Conservation (phyloP, 2,329 filamentous ascomycete species). For the Fusarium burgessii region DNA sequence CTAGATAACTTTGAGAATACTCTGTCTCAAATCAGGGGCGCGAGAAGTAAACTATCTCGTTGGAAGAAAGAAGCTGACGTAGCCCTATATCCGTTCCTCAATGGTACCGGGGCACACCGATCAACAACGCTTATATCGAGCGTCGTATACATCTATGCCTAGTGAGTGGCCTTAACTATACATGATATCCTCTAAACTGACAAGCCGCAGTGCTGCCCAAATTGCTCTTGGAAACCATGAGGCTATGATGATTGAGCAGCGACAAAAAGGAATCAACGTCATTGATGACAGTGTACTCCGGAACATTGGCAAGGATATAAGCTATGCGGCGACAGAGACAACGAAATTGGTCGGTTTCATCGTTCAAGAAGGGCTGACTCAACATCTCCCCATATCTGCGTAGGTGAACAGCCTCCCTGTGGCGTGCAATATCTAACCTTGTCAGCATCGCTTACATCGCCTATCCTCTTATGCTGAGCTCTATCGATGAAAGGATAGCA, state of each 20-base stretch:
- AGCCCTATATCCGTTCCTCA: slow-evolving; percentile 1
- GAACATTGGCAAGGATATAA: slow-evolving; percentile 14
- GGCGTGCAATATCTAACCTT: accelerated
- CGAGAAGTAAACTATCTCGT: accelerated
- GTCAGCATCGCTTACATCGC: slow-evolving; percentile 13
- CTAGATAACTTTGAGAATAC: slow-evolving; percentile 9
- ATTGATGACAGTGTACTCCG: slow-evolving; percentile 13
- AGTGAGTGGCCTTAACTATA: neutral
- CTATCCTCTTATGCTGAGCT: slow-evolving; percentile 22
- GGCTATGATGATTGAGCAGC: slow-evolving; percentile 29
- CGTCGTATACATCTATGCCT: slow-evolving; percentile 27
- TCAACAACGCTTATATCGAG: slow-evolving; percentile 25
- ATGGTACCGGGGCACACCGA: neutral
- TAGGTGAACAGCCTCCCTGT: accelerated
- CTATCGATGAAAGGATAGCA: slow-evolving; percentile 9
- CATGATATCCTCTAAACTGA: accelerated
- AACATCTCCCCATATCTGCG: slow-evolving; percentile 19
- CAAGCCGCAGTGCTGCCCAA: slow-evolving; percentile 9
- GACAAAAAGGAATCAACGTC: slow-evolving; percentile 27
- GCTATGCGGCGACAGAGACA: slow-evolving; percentile 6
- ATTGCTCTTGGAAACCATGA: slow-evolving; percentile 24
- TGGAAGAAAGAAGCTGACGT: slow-evolving; percentile 9
- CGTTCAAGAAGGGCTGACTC: slow-evolving; percentile 5
- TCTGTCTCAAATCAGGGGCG: neutral
- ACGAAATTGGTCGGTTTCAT: slow-evolving; percentile 10